phyloP scores from a whole-genome alignment of 345 rosid genomes.

The Physaria fendleri region DNA sequence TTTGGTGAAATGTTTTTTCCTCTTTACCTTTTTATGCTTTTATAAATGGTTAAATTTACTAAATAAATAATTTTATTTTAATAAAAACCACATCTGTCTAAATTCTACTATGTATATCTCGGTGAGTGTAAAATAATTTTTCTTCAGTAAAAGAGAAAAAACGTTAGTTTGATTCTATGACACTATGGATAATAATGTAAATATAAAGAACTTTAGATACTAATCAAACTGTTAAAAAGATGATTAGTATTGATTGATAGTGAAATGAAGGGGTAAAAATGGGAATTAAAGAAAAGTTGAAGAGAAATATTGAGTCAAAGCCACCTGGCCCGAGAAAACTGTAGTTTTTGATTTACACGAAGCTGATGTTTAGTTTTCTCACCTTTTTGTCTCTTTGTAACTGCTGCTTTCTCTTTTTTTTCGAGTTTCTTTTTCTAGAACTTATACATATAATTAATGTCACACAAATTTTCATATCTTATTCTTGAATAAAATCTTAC shows the following conservation, averaged over 20 bases:
- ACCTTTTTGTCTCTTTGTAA: conserved; percentile 22
- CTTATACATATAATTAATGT: conserved; percentile 15
- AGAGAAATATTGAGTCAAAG: conserved; percentile 47
- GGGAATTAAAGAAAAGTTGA: neutral
- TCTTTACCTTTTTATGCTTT: conserved; percentile 3
- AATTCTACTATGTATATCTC: neutral
- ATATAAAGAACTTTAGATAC: neutral
- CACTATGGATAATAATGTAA: neutral
- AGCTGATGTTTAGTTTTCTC: conserved; percentile 35
- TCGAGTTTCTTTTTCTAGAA: neutral
- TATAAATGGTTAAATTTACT: conserved; percentile 14
- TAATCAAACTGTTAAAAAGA: neutral
- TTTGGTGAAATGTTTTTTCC: conserved; percentile 5
- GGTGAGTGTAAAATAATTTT: neutral
- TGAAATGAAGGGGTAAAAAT: conserved; percentile 7
- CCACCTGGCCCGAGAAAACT: conserved; percentile 78
- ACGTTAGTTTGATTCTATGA: neutral
- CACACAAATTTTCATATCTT: neutral
- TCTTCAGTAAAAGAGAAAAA: neutral
- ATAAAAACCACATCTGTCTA: neutral
- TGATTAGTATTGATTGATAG: neutral
- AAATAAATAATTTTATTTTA: no score
- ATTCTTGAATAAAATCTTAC: neutral
- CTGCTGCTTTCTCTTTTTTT: conserved; percentile 27
- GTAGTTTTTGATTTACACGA: conserved; percentile 58